Evolutionary conservation across 352 stramenopile species (phyloP).

Genomic region (Pythium rhizo-oryzae): DNA sequence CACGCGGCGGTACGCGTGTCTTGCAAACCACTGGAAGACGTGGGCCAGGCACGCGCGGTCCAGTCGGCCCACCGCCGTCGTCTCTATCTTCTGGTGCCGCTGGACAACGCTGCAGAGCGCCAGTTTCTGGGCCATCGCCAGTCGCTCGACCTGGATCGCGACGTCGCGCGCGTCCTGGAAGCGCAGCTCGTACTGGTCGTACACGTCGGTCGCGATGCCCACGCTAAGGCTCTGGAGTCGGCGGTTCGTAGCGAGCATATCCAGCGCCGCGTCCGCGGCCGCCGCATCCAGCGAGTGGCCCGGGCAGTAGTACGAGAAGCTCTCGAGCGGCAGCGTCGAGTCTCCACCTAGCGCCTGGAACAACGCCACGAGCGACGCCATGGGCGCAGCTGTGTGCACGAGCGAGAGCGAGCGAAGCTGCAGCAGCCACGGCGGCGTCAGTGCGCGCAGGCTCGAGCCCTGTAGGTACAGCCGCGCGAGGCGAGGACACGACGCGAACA

Average conservation of each 20-base stretch:
- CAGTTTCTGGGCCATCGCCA: not conserved
- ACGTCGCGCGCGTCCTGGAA: constrained; percentile 18
- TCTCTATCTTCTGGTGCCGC: not conserved
- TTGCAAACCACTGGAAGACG: constrained; percentile 3
- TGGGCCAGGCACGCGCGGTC: constrained; percentile 5
- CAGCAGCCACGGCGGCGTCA: not conserved
- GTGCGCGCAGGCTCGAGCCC: constrained; percentile 1
- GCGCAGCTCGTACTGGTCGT: constrained; percentile 7
- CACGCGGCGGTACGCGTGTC: constrained; percentile 5
- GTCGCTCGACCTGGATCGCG: constrained; percentile 7
- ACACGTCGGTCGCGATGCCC: not conserved
- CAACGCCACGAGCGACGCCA: not conserved
- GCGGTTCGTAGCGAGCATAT: constrained; percentile 10
- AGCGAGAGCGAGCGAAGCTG: constrained; percentile 11
- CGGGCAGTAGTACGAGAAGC: constrained; percentile 16
- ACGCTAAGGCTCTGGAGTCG: constrained; percentile 8
- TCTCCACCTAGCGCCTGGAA: constrained; percentile 2
- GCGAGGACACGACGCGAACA: not conserved
- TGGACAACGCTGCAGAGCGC: constrained; percentile 12
- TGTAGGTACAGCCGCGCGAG: constrained; percentile 12
- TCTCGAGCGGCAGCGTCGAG: not conserved
- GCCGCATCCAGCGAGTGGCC: constrained; percentile 1
- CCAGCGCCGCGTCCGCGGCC: constrained; percentile 5
- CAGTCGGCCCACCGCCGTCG: not conserved
- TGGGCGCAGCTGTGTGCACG: constrained; percentile 7